These are phyloP conservation scores for Abrus pulchellus DNA, from an alignment of 306 rosid species.

Conservation along the genomic window DNA sequence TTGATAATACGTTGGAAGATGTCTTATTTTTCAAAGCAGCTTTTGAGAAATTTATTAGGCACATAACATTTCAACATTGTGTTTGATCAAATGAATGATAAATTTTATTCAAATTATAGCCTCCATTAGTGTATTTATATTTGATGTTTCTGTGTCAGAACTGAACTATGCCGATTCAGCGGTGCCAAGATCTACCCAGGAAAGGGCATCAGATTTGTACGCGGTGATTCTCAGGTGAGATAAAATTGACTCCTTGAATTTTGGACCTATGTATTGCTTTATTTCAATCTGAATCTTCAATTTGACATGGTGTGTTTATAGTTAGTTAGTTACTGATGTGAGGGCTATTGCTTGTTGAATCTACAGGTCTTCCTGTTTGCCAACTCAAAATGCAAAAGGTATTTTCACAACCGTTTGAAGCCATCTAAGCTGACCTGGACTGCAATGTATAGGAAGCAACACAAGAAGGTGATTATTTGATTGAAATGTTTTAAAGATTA, in stretches of 20 bases:
- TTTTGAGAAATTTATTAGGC: background rate
- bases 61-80: background rate
- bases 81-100: background rate
- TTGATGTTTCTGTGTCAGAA: slow-evolving; percentile 57
- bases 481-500: background rate
- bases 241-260: background rate
- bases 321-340: background rate
- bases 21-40: background rate
- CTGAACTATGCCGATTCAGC: slow-evolving; percentile 92
- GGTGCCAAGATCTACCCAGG: slow-evolving; percentile 95
- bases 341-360: background rate
- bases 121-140: background rate
- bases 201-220: slow-evolving; percentile 81
- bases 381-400: slow-evolving; percentile 84
- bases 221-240: slow-evolving; percentile 86
- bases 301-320: background rate
- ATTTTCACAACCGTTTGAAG: slow-evolving; percentile 83
- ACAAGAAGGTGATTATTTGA: slow-evolving; percentile 68
- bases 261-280: background rate
- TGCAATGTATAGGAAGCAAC: slow-evolving; percentile 91
- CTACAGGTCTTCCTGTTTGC: slow-evolving; percentile 77
- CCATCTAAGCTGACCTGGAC: slow-evolving; percentile 93
- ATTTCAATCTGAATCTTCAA: background rate
- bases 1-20: background rate
- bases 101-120: background rate